phyloP scores from a whole-genome alignment of 1,284 basidiomycete genomes.

The Gomphus bonarii region DNA sequence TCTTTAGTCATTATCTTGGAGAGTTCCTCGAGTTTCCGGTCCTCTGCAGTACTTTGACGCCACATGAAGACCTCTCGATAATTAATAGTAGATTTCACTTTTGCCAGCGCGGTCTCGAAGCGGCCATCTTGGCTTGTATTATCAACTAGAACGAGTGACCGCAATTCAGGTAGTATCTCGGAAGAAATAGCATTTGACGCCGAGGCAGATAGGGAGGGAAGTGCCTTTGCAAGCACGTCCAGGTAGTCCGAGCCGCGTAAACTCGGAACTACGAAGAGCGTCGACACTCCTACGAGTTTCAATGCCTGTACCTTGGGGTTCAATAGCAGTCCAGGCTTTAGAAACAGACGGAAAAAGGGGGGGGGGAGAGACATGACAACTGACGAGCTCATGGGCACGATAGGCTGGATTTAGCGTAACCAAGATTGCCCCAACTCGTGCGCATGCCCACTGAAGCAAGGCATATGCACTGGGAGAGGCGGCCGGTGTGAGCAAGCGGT shows the following conservation, averaged over 20 bases:
- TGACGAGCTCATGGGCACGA: constrained; percentile 57
- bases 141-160: constrained; percentile 59
- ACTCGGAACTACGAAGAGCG: constrained; percentile 65
- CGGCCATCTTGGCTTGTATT: constrained; percentile 35
- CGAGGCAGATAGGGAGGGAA: constrained; percentile 47
- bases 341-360: background rate
- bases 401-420: constrained; percentile 82
- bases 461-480: constrained; percentile 63
- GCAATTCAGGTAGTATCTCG: constrained; percentile 50
- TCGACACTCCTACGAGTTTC: constrained; percentile 56
- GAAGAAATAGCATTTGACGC: constrained; percentile 50
- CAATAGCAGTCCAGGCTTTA: background rate
- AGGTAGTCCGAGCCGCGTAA: constrained; percentile 57
- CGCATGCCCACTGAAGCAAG: constrained; percentile 74
- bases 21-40: constrained; percentile 30
- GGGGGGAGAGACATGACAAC: too few relatives aligned
- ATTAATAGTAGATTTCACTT: constrained; percentile 44
- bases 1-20: constrained; percentile 36
- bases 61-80: constrained; percentile 59
- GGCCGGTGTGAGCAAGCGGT: too few relatives aligned
- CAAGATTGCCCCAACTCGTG: constrained; percentile 68
- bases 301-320: constrained; percentile 43
- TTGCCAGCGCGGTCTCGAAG: constrained; percentile 32
- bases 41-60: constrained; percentile 39
- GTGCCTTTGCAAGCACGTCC: constrained; percentile 41